A percentile compares a stretch with the other conserved stretches of the same genome.
Conservation (phyloP, 331 rosid species). For the Quercus lobata region DNA sequence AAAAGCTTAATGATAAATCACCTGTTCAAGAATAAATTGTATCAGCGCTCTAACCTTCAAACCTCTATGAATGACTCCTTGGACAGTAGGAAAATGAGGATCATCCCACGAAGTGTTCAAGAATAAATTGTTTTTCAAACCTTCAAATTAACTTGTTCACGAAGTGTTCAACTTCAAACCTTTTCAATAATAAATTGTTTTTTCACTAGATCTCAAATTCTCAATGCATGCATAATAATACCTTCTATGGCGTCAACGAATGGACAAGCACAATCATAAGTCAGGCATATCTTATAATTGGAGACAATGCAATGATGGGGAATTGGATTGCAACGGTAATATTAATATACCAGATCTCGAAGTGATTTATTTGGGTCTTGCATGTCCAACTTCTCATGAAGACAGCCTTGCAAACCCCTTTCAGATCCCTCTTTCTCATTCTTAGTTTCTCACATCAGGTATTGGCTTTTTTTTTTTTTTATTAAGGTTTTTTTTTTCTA, state of each 20-base stretch:
- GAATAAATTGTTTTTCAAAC: too few species aligned
- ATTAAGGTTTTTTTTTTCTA: too few species aligned
- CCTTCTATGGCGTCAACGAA: conserved; percentile 83
- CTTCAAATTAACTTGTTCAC: too few species aligned
- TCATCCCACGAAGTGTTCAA: conserved; percentile 91
- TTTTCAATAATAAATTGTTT: too few species aligned
- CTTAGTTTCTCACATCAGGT: too few species aligned
- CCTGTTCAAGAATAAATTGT: conserved; percentile 95
- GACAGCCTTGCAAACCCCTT: conserved; percentile 81
- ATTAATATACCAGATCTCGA: conserved; percentile 75
- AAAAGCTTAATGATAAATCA: not conserved
- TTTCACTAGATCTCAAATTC: conserved; percentile 62
- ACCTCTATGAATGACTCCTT: conserved; percentile 92
- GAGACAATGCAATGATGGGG: conserved; percentile 91
- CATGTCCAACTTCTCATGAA: conserved; percentile 93
- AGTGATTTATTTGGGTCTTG: conserved; percentile 92
- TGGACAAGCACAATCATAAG: conserved; percentile 94
- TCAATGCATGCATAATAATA: conserved; percentile 83
- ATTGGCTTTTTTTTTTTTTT: too few species aligned
- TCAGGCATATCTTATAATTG: conserved; percentile 85
- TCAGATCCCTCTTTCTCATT: conserved; percentile 38
- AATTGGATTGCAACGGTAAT: conserved; percentile 81
- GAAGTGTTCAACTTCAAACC: too few species aligned
- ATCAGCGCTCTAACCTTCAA: conserved; percentile 77
- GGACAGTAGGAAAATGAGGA: conserved; percentile 89